Evolutionary conservation across 202 grass and related monocot genomes (phyloP), one percentile per base, ranked within the genome.

Genomic region (Alloteropsis angusta): DNA sequence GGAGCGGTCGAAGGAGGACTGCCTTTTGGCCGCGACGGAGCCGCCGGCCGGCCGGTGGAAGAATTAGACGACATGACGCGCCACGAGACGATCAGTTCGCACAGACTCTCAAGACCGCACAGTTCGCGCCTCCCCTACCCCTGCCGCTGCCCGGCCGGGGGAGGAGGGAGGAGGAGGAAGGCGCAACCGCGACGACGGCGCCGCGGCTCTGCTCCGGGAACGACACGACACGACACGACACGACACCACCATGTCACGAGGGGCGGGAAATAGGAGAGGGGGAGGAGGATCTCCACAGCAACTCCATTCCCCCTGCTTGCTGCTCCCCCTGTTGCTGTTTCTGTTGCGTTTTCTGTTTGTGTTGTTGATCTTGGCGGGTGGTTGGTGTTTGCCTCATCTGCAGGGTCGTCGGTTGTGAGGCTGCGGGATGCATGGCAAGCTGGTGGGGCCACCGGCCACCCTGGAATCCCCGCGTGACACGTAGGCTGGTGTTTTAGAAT

Each of bases 31-130:
- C 42, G 44, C 30, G 55, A 11, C 28, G 16, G 38, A 13, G 62
- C 54, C 71, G 86, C 57, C 34, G 76, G 56, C 13, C 34, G 17
- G 3, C 80, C 8, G 5, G 59, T 68, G 44, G 92, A 83, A 74
- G 91, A 86, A 67, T 93, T 88, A 15, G 87, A 93, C 21, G 88
- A 85, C 92, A 95, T 95, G 77, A 7, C 52, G 41, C 8, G 57
- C 64, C 30, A 54, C 48, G 35, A 37, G 19, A 74, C 35, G 32
- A 38, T 45, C 0, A 67, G 22, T 47, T 19, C 35, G 34, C 9
- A n/a, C n/a, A n/a, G n/a, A n/a, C n/a, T n/a, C n/a, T n/a, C n/a
- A n/a, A n/a, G n/a, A n/a, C n/a, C n/a, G n/a, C n/a, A n/a, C n/a
- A n/a, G 55, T 10, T 47, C 9, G 61, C 9, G 5, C 61, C 61